Percentiles rank a stretch among this genome's conserved stretches.
These are phyloP conservation scores for Pseudocercospora fijiensis DNA, from an alignment of 2,329 filamentous ascomycete species.

Conservation along the genomic window DNA sequence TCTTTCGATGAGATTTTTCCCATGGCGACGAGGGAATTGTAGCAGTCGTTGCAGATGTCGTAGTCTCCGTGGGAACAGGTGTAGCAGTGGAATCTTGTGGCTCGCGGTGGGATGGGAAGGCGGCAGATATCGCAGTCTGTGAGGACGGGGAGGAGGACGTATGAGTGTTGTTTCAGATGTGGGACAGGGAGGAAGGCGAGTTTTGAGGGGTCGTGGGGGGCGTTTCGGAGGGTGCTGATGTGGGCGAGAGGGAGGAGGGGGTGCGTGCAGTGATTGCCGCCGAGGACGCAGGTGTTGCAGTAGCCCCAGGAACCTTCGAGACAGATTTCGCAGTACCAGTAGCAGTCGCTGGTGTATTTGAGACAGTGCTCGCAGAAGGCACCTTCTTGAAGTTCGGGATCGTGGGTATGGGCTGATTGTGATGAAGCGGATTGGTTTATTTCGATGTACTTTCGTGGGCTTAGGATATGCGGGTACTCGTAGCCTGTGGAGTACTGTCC, in stretches of 20 bases:
- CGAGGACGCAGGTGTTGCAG: constrained; percentile 83
- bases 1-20: constrained; percentile 71
- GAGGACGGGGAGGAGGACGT: constrained; percentile 51
- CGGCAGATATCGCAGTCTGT: constrained; percentile 80
- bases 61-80: constrained; percentile 78
- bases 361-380: constrained; percentile 80
- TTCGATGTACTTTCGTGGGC: constrained; percentile 47
- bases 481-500: constrained; percentile 44
- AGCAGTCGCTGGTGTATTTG: constrained; percentile 74
- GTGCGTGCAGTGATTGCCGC: constrained; percentile 78
- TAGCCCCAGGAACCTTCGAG: constrained; percentile 95
- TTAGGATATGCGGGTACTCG: constrained; percentile 55
- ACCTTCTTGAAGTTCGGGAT: constrained; percentile 63
- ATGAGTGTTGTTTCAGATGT: constrained; percentile 44
- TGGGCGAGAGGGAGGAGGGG: constrained; percentile 74
- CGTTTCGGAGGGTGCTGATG: constrained; percentile 35
- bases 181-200: constrained; percentile 30
- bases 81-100: constrained; percentile 76
- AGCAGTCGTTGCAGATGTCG: constrained; percentile 79
- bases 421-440: constrained; percentile 13
- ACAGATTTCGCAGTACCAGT: constrained; percentile 84
- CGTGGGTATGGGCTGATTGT: constrained; percentile 20
- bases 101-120: constrained; percentile 66
- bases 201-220: constrained; percentile 23
- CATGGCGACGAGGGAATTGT: constrained; percentile 62